A percentile compares a stretch with the other conserved stretches of the same genome.
phyloP scores from a whole-genome alignment of 352 stramenopile genomes.

The Globisporangium uncinulatum region DNA sequence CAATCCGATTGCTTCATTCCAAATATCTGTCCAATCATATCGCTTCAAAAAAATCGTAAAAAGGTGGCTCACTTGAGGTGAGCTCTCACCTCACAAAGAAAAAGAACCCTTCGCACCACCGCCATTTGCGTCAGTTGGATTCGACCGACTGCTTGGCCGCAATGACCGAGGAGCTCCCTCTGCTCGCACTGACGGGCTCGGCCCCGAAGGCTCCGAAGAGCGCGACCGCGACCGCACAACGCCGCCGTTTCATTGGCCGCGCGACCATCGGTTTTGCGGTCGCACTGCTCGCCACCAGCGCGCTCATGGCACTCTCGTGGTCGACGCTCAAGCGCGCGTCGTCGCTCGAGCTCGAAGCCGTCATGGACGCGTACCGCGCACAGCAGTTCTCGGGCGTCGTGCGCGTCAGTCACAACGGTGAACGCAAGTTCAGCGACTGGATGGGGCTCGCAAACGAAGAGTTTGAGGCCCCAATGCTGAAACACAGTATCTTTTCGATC shows the following conservation, averaged over 20 bases:
- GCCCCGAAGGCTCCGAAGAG: conserved; percentile 18
- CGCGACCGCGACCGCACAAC: conserved; percentile 15
- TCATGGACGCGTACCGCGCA: conserved; percentile 20
- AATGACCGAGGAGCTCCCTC: conserved; percentile 5
- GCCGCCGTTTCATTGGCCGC: conserved; percentile 22
- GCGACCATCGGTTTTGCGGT: conserved; percentile 28
- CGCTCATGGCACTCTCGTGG: conserved; percentile 32
- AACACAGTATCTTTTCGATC: conserved; percentile 50
- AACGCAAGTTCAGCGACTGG: conserved; percentile 38
- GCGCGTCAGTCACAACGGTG: conserved; percentile 38
- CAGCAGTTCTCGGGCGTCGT: conserved; percentile 52
- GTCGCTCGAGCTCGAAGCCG: conserved; percentile 20
- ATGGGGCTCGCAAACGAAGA: conserved; percentile 43
- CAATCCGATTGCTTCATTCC: too few species aligned
- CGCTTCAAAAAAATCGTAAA: too few species aligned
- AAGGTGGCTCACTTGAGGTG: too few species aligned
- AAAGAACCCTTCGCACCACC: neutral
- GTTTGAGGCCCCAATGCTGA: conserved; percentile 34
- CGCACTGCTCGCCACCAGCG: conserved; percentile 23
- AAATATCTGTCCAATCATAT: too few species aligned
- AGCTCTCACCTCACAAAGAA: neutral
- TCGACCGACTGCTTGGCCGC: too few species aligned
- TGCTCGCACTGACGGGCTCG: neutral
- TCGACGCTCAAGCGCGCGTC: conserved; percentile 26
- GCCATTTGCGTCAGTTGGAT: neutral